Conservation (phyloP, 2,329 filamentous ascomycete species). For the Lomentospora prolificans region DNA sequence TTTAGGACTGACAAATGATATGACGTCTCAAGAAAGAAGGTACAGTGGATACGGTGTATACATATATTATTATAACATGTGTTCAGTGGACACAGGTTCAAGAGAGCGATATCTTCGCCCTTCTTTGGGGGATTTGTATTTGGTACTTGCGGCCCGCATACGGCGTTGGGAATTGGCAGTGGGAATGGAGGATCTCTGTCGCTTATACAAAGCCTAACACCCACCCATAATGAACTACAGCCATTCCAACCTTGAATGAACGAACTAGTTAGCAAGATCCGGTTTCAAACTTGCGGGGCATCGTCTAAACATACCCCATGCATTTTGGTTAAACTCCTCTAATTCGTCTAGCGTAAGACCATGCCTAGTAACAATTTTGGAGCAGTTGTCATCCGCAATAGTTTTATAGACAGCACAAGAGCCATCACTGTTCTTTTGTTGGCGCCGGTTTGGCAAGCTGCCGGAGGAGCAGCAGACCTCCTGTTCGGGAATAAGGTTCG, state of each 20-base stretch:
- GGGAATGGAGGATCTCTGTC: slow-evolving; percentile 27
- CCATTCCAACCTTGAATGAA: no score
- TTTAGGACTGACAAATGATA: not conserved
- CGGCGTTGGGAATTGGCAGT: slow-evolving; percentile 17
- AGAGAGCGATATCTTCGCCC: slow-evolving; percentile 12
- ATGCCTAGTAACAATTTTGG: slow-evolving; percentile 21
- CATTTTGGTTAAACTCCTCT: slow-evolving; percentile 24
- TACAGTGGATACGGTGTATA: not conserved
- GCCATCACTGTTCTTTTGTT: slow-evolving; percentile 18
- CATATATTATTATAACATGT: slow-evolving; percentile 21
- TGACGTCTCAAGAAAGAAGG: not conserved
- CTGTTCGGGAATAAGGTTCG: slow-evolving; percentile 14
- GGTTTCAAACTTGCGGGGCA: no score
- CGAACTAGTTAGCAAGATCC: no score
- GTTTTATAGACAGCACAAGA: slow-evolving; percentile 27
- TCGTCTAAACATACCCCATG: slow-evolving; percentile 27
- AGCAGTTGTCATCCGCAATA: slow-evolving; percentile 24
- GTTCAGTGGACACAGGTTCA: slow-evolving; percentile 22
- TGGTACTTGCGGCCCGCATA: slow-evolving; percentile 24
- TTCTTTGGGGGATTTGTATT: slow-evolving; percentile 11
- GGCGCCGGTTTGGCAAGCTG: slow-evolving; percentile 13
- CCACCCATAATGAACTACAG: no score
- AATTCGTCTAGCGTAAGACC: slow-evolving; percentile 24
- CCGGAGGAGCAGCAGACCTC: slow-evolving; percentile 27
- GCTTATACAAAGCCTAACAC: no score